Percentiles rank a stretch among this genome's conserved stretches.
phyloP scores from a whole-genome alignment of 164 flowering plant genomes.

The Warburgia ugandensis region DNA sequence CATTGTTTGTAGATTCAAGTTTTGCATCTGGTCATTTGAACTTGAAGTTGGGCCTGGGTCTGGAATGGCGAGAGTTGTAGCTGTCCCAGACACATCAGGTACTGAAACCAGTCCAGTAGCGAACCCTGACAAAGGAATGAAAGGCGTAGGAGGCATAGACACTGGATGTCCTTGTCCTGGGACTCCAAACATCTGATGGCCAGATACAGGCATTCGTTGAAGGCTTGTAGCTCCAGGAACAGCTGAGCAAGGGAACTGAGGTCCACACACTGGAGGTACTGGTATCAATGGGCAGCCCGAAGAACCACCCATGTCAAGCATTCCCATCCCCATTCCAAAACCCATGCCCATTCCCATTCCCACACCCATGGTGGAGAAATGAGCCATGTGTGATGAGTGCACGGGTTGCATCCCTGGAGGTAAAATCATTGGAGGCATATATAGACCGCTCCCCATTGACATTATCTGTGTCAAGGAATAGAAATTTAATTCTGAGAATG shows the following conservation, averaged over 20 bases:
- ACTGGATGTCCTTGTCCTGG: slow-evolving; percentile 53
- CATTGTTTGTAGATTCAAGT: slow-evolving; percentile 8
- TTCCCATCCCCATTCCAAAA: slow-evolving; percentile 50
- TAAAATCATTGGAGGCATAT: slow-evolving; percentile 81
- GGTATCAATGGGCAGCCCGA: slow-evolving; percentile 44
- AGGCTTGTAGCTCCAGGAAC: slow-evolving; percentile 35
- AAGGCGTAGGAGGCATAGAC: slow-evolving; percentile 44
- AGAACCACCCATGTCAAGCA: slow-evolving; percentile 52
- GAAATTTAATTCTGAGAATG: slow-evolving; percentile 2
- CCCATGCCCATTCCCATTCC: slow-evolving; percentile 46
- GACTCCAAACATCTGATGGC: slow-evolving; percentile 42
- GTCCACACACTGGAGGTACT: slow-evolving; percentile 50
- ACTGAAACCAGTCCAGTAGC: slow-evolving; percentile 23
- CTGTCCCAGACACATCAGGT: slow-evolving; percentile 24
- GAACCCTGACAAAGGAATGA: slow-evolving; percentile 34
- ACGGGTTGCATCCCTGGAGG: slow-evolving; percentile 61
- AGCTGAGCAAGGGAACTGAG: slow-evolving; percentile 40
- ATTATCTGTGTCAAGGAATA: slow-evolving; percentile 48
- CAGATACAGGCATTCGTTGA: slow-evolving; percentile 43
- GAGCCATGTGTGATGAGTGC: slow-evolving; percentile 55
- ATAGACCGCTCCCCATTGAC: slow-evolving; percentile 89
- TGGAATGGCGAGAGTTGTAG: slow-evolving; percentile 20
- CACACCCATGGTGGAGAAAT: slow-evolving; percentile 50
- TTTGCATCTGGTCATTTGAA: slow-evolving; percentile 12
- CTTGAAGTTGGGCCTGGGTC: slow-evolving; percentile 26